phyloP scores from a whole-genome alignment of 192 early-diverging fungal species.

The Gamsiella multidivaricata region DNA sequence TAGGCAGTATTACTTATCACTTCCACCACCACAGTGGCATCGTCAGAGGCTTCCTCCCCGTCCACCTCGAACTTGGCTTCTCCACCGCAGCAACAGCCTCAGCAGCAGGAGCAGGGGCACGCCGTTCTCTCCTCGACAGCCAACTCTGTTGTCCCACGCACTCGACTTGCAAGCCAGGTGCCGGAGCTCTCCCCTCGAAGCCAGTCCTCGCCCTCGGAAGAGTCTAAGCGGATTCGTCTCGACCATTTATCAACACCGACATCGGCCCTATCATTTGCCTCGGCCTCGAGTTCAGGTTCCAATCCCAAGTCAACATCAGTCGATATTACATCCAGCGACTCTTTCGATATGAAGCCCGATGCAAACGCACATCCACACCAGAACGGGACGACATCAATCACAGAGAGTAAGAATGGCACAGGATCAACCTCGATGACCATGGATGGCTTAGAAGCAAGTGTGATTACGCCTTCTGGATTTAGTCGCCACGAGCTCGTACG shows the following conservation, averaged over 20 bases:
- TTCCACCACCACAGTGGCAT: conserved; percentile 32
- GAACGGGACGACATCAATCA: too few relatives aligned
- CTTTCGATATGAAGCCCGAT: conserved; percentile 35
- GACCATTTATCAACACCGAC: background rate
- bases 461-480: conserved; percentile 30
- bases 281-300: background rate
- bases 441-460: conserved; percentile 9
- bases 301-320: too few relatives aligned
- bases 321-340: background rate
- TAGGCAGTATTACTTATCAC: background rate
- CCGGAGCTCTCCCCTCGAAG: conserved; percentile 3
- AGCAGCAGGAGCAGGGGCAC: conserved; percentile 17
- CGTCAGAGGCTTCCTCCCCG: conserved; percentile 22
- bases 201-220: conserved; percentile 1
- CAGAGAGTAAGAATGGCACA: conserved; percentile 22
- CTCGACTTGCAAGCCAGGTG: conserved; percentile 37
- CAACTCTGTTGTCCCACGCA: conserved; percentile 7
- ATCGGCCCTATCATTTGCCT: background rate
- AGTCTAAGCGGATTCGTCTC: conserved; percentile 19
- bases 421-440: conserved; percentile 10
- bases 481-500: conserved; percentile 81
- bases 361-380: conserved; percentile 10
- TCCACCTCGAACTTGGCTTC: conserved; percentile 46
- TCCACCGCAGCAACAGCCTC: conserved; percentile 30
- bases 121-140: conserved; percentile 12